phyloP scores from a whole-genome alignment of 495 filamentous ascomycete species.

The Parathielavia appendiculata region DNA sequence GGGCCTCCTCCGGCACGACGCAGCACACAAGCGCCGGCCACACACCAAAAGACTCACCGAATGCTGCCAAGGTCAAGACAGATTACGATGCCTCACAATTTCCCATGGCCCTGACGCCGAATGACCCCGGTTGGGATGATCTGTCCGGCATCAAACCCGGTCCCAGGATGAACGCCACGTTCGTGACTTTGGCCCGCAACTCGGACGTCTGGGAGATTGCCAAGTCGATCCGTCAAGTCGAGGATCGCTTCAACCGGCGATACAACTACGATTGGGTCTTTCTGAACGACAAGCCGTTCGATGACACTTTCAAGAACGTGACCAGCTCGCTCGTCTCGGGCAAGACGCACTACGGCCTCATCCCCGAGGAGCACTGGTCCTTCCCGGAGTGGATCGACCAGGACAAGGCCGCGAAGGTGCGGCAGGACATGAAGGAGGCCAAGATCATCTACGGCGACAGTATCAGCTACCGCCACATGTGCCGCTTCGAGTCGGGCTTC shows the following conservation, averaged over 20 bases:
- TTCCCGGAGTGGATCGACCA: slow-evolving; percentile 83
- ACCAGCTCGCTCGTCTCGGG: slow-evolving; percentile 87
- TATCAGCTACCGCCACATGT: slow-evolving; percentile 89
- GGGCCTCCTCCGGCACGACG: neutral
- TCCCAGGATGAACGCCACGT: slow-evolving; percentile 87
- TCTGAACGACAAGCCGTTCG: slow-evolving; percentile 90
- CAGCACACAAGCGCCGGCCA: neutral
- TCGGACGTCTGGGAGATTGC: slow-evolving; percentile 93
- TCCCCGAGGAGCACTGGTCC: slow-evolving; percentile 82
- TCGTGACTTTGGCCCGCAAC: slow-evolving; percentile 92
- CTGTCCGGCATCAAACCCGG: slow-evolving; percentile 52
- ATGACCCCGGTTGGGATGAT: slow-evolving; percentile 44
- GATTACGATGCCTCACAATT: slow-evolving; percentile 43
- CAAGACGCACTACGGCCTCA: slow-evolving; percentile 80
- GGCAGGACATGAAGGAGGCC: slow-evolving; percentile 74
- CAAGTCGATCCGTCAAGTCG: slow-evolving; percentile 86
- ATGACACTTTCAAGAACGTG: slow-evolving; percentile 85
- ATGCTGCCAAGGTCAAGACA: slow-evolving; percentile 14
- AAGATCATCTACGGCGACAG: slow-evolving; percentile 97
- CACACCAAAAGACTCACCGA: slow-evolving; percentile 9
- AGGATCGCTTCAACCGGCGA: slow-evolving; percentile 93
- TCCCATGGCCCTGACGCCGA: slow-evolving; percentile 43
- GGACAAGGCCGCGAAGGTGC: slow-evolving; percentile 72
- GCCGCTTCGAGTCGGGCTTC: slow-evolving; percentile 88
- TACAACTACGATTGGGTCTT: slow-evolving; percentile 99